Base-by-base conservation (phyloP, 805 yeast genomes). In the Limtongozyma cylindracea region DNA sequence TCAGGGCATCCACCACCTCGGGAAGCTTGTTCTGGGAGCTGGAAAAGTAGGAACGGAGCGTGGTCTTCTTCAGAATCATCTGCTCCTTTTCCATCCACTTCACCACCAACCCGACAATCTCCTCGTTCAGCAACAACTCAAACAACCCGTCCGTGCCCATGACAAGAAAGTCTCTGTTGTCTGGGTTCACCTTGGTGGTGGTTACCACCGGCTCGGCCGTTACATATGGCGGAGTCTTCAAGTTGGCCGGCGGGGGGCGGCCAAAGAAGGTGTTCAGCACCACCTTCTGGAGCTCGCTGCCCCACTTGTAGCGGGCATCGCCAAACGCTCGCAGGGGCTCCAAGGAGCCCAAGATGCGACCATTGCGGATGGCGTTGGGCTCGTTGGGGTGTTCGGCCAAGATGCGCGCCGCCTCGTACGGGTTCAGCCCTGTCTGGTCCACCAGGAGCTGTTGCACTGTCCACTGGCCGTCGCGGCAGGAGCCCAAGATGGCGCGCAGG, bases 241-340 rank as follows among this genome's bases (percentile, higher is more conserved):
- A 56, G 31, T 64, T 61, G 23, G 62, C 61, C 16, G 91, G 91
- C 12, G 74, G 61, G 26, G 60, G 47, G 38, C 84, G 60, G 17
- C 93, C 91, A 39, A 84, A 82, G 31, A 80, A 69, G 33, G 67
- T 68, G 28, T 69, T 57, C 32, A 76, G 69, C 12, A 74, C 56
- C 26, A 56, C 48, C 21, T 70, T 70, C 35, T 91, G 95, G 25
- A 77, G 58, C 12, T 68, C 64, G 28, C 33, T 69, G 39, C 80
- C 63, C 54, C 91, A 59, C 39, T 88, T 88, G 40, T 78, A 88
- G 28, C 94, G 61, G 27, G 93, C 91, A 43, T 88, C 98, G 21
- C 98, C 98, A 52, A 88, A 88, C 2, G 96, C 92, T 35, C 98
- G 57, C 0, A 93, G 65, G 9, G 98, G 98, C 44, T 88, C 96